Evolutionary conservation across 2,329 filamentous ascomycete species (phyloP), one percentile per base, ranked within the genome.

Genomic region (Cladosporium velox): DNA sequence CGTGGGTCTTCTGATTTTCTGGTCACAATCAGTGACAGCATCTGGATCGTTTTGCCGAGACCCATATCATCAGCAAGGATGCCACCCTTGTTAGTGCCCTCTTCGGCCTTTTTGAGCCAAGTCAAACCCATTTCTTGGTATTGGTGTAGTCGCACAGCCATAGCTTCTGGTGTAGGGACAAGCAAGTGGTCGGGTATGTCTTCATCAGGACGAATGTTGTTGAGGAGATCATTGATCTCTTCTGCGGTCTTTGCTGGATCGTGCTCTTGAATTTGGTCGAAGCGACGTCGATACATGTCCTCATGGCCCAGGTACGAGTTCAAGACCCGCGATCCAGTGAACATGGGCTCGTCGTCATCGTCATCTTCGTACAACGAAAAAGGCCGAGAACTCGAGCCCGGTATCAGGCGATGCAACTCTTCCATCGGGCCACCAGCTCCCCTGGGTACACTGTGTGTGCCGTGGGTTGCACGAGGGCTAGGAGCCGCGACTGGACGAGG

Each of bases 31-130:
- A 97, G 83, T 4, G 93, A 87, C 26, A 97, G 82, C 5, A 91
- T 89, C 68, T 94, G 92, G 28, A 97, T 89, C 0, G 91, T 94
- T 78, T 95, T 94, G 8, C 91, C 91, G 12, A 94, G 81, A 8
- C 91, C 91, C 91, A 94, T 95, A 69, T 92, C 90, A 72, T 92
- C 90, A 0, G 89, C 90, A 28, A 93, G 81, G 65, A 94, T 92
- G 26, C 91, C 90, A 21, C 91, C 91, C 72, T 90, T 92, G 63
- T 88, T 87, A 2, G 81, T 83, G 10, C 91, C 88, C 65, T 86
- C 83, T 76, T 94, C 91, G 82, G 89, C 91, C 7, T 86, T 85
- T 72, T 88, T 88, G 79, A 95, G 86, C 91, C 91, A 95, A 1
- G 87, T 84, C 44, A 94, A 77, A 3, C 90, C 91, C 21, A 94